A percentile compares a stretch with the other conserved stretches of the same genome.
Conservation (phyloP, 495 filamentous ascomycete genomes). For the Penicillium flavigenum region DNA sequence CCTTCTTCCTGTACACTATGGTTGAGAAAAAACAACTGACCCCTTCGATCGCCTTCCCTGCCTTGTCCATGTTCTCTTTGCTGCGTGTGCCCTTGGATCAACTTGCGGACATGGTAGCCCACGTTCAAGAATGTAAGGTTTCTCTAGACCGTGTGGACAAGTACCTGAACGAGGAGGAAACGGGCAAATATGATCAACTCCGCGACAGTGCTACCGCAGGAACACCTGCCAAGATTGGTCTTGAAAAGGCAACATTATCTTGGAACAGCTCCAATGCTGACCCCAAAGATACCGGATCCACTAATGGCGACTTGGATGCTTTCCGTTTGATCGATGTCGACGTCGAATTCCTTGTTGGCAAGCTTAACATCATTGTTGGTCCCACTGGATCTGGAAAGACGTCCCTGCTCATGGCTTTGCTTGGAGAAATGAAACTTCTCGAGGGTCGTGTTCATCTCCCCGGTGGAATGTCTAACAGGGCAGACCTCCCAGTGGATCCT, state of each 20-base stretch:
- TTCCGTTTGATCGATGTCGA: constrained; percentile 84
- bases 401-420: constrained; percentile 89
- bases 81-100: constrained; percentile 93
- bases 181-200: constrained; percentile 92
- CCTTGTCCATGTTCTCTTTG: constrained; percentile 93
- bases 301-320: constrained; percentile 40
- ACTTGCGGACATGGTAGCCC: constrained; percentile 97
- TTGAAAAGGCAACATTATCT: constrained; percentile 78
- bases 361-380: constrained; percentile 87
- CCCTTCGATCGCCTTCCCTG: constrained; percentile 94
- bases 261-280: constrained; percentile 67
- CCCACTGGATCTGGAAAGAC: constrained; percentile 95
- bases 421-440: constrained; percentile 93
- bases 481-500: constrained; percentile 77
- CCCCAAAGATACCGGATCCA: constrained; percentile 21
- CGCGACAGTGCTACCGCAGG: constrained; percentile 60
- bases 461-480: constrained; percentile 70
- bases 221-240: constrained; percentile 69
- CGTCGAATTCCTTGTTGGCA: constrained; percentile 71
- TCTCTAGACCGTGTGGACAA: constrained; percentile 96
- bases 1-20: constrained; percentile 89
- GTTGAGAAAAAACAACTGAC: constrained; percentile 87
- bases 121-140: constrained; percentile 96
- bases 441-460: constrained; percentile 81
- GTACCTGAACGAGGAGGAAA: constrained; percentile 92